Evolutionary conservation across 2,329 filamentous ascomycete genomes (phyloP).

Genomic region (Talaromyces sp.): DNA sequence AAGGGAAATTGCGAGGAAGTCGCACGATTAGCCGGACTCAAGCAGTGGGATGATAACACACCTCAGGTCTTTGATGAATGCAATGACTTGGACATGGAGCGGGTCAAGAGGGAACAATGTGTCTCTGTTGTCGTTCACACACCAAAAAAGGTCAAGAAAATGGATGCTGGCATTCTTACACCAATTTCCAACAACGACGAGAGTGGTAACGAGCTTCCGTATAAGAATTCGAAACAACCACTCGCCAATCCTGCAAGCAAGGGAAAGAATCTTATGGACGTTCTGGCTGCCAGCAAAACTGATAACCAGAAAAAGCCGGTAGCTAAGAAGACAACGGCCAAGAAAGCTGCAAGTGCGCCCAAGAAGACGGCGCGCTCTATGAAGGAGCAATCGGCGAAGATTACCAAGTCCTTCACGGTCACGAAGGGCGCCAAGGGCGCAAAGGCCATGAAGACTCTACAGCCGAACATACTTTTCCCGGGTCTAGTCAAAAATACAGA

Average conservation of each 20-base stretch:
- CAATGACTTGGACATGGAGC: conserved; percentile 44
- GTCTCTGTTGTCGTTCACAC: conserved; percentile 41
- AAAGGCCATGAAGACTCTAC: conserved; percentile 34
- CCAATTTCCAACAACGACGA: conserved; percentile 43
- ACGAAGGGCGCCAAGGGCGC: conserved; percentile 31
- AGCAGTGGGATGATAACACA: conserved; percentile 53
- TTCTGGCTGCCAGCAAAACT: conserved; percentile 21
- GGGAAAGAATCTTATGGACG: conserved; percentile 27
- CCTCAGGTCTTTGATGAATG: conserved; percentile 43
- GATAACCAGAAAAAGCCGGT: conserved; percentile 17
- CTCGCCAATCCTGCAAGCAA: conserved; percentile 31
- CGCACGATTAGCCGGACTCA: conserved; percentile 64
- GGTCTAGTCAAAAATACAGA: conserved; percentile 21
- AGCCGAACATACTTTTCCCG: conserved; percentile 33
- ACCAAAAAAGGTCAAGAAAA: conserved; percentile 30
- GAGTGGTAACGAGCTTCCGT: conserved; percentile 23
- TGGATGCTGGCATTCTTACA: conserved; percentile 37
- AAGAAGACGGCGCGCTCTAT: conserved; percentile 23
- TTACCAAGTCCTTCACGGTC: conserved; percentile 34
- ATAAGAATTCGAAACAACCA: conserved; percentile 22
- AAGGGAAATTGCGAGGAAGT: conserved; percentile 84
- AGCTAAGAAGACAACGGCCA: conserved; percentile 16
- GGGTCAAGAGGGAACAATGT: conserved; percentile 36
- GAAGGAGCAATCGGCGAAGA: conserved; percentile 28
- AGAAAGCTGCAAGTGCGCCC: conserved; percentile 19